Base-by-base conservation (phyloP, 352 stramenopile species). In the Pythium pectinolyticum region DNA sequence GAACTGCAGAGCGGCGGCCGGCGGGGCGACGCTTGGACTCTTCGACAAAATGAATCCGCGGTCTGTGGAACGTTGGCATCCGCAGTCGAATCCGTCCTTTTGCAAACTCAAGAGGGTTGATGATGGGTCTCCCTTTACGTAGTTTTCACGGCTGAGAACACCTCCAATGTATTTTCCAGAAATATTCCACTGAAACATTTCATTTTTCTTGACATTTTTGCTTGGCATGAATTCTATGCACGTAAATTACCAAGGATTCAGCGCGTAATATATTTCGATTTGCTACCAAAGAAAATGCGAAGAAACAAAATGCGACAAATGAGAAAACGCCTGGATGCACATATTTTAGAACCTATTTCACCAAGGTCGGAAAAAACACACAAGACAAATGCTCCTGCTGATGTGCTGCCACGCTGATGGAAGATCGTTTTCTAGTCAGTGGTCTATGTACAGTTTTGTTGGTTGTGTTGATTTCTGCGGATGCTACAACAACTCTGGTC, bases 231-330 rank as follows among this genome's bases (percentile, higher is more conserved):
- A 31, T 28, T 19, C n/a, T 25, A 2, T 12, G n/a, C n/a, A n/a
- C n/a, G 45, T 40, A 57, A 37, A 43, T 53, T 58, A 58, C 28
- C 2, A 12, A 39, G 25, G 22, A 41, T 59, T 60, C 59, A 66
- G 59, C 27, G 39, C 50, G 59, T 60, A 34, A 66, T 60, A 55
- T 66, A 60, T 56, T 17, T 4, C 25, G 32, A 55, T 27, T 41
- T 55, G 28, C 20, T 15, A 39, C 22, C 31, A 9, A 28, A 66
- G 59, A 66, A 66, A 61, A 66, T 61, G 59, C 49, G 32, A 47
- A 54, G 59, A 66, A 66, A 57, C 27, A 14, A 39, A 24, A 48
- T 46, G 22, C 25, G 43, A 41, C 31, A 25, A 5, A 32, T 22
- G 12, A 28, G 20, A 40, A 61, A 63, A 57, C 37, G 35, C 52